Evolutionary conservation across 1,284 basidiomycete genomes (phyloP), one percentile per base, ranked within the genome.

Genomic region (Mycosarcoma maydis): DNA sequence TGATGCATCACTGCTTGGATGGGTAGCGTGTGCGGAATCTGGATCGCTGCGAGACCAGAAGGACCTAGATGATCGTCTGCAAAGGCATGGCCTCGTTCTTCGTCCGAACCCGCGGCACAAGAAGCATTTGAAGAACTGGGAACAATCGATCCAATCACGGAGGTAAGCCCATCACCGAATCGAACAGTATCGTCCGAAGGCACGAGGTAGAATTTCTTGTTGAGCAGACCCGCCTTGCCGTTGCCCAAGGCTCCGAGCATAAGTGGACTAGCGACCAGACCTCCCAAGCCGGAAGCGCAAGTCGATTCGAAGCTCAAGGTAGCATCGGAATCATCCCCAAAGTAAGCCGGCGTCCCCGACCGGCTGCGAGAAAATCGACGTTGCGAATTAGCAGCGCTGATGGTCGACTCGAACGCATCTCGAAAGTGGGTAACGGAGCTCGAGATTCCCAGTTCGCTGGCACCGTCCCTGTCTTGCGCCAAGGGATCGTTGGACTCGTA

Each of bases 101-200:
- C 50, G 10, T 53, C 50, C 3, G 50, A 47, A 23, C 34, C 34
- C 2, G 41, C 14, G 16, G 24, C 42, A 24, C 58, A 54, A 23
- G 40, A 22, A n/a, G 54, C 14, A 3, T n/a, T 37, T 6, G 53
- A 36, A 6, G 37, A n/a, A 9, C 47, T 45, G 8, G 33, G 14
- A 3, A 52, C 33, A n/a, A 45, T 24, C 14, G 41, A 42, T 8
- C 67, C 71, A 23, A 71, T 37, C n/a, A 78, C 54, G 7, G 69
- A 87, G 84, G 39, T 87, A 76, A 16, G 85, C 45, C 84, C 87
- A 64, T 92, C 92, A 9, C 94, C 94, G 40, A 94, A 86, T 17
- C 92, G 88, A 53, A 87, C 80, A 0, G 92, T 94, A 4, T 89
- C 88, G 77, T 95, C 91, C 2, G 82, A 81, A 2, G 90, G 88